phyloP scores from a whole-genome alignment of 2,329 filamentous ascomycete species.

The Beauveria bassiana region DNA sequence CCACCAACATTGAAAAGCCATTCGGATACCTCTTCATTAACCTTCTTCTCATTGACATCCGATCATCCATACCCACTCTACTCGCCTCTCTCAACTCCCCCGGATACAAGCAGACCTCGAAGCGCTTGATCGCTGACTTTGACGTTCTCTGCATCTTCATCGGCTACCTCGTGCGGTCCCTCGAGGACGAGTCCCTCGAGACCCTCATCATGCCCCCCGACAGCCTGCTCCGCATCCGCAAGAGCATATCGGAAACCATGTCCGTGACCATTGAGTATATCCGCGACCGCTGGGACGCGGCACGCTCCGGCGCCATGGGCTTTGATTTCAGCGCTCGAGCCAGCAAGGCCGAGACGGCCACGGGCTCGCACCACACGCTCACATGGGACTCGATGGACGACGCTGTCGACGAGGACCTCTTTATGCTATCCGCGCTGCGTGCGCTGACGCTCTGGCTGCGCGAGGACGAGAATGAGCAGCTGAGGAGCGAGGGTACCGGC shows the following conservation, averaged over 20 bases:
- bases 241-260: conserved; percentile 54
- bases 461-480: conserved; percentile 55
- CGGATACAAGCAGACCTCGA: conserved; percentile 42
- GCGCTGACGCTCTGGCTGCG: conserved; percentile 58
- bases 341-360: conserved; percentile 34
- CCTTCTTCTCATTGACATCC: conserved; percentile 58
- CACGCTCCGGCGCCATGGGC: conserved; percentile 53
- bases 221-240: conserved; percentile 53
- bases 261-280: conserved; percentile 57
- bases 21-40: conserved; percentile 57
- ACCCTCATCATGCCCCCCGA: conserved; percentile 46
- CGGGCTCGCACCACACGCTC: conserved; percentile 40
- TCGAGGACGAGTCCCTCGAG: conserved; percentile 39
- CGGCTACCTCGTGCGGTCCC: conserved; percentile 45
- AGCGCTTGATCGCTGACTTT: conserved; percentile 51
- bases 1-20: conserved; percentile 37
- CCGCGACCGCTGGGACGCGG: conserved; percentile 62
- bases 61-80: conserved; percentile 53
- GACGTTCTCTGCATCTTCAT: conserved; percentile 56
- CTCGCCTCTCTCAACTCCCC: conserved; percentile 49
- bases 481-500: conserved; percentile 49
- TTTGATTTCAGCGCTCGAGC: conserved; percentile 49
- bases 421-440: conserved; percentile 51
- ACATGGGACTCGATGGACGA: conserved; percentile 51
- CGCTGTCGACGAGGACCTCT: conserved; percentile 43